Evolutionary conservation across 768 basidiomycete genomes (phyloP).

Genomic region (Phaeolepiota aurea): DNA sequence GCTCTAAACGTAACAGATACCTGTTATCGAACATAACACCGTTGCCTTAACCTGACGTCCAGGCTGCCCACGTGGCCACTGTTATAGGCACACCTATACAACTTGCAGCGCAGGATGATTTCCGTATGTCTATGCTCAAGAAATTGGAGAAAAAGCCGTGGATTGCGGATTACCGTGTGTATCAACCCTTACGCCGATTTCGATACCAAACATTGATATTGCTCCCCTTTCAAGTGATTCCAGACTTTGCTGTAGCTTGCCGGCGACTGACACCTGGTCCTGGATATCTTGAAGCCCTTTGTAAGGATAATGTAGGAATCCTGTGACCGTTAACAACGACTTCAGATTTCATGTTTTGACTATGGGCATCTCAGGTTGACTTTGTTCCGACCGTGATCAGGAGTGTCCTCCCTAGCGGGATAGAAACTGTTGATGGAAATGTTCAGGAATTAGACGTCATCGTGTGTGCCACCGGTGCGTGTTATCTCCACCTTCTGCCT

Average conservation of each 20-base stretch:
- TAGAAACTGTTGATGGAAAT: slow-evolving; percentile 47
- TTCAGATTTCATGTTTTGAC: not conserved
- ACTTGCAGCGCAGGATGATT: slow-evolving; percentile 21
- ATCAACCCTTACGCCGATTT: not conserved
- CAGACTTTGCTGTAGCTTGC: slow-evolving; percentile 50
- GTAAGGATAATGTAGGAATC: slow-evolving; percentile 44
- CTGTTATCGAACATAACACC: not conserved
- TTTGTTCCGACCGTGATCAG: slow-evolving; percentile 45
- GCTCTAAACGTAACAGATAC: slow-evolving; percentile 35
- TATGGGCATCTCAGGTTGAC: slow-evolving; percentile 28
- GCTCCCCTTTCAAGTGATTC: slow-evolving; percentile 33
- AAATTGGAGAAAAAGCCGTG: slow-evolving; percentile 48
- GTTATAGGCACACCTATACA: slow-evolving; percentile 30
- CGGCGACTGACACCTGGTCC: slow-evolving; percentile 61
- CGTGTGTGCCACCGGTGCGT: slow-evolving; percentile 54
- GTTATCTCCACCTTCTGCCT: slow-evolving; percentile 1
- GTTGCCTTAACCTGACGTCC: not conserved
- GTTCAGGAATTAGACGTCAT: slow-evolving; percentile 50
- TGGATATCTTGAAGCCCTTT: slow-evolving; percentile 59
- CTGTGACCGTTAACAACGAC: too few species aligned
- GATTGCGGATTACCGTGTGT: slow-evolving; percentile 48
- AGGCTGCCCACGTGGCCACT: slow-evolving; percentile 34
- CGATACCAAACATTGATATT: not conserved
- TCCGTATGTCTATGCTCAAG: slow-evolving; percentile 37
- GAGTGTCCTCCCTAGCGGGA: slow-evolving; percentile 42